Conservation (phyloP, 2,329 filamentous ascomycete species). For the Metarhizium robertsii region DNA sequence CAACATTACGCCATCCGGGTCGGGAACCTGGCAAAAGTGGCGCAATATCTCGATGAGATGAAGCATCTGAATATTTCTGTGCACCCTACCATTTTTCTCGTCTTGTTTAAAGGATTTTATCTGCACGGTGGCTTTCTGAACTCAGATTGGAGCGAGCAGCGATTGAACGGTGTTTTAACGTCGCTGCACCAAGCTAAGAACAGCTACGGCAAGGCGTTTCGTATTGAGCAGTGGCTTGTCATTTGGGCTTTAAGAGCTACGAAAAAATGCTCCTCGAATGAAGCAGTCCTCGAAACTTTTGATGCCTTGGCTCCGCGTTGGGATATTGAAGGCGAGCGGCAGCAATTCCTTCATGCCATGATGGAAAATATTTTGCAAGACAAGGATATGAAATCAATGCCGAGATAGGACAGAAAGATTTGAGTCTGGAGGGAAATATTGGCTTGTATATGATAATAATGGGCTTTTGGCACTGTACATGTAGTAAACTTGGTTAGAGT, state of each 20-base stretch:
- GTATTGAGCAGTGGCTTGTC: slow-evolving; percentile 51
- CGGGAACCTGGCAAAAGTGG: slow-evolving; percentile 64
- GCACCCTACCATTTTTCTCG: slow-evolving; percentile 68
- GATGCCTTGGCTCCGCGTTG: slow-evolving; percentile 38
- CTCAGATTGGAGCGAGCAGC: slow-evolving; percentile 61
- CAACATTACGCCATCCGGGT: slow-evolving; percentile 59
- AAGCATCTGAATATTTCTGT: slow-evolving; percentile 55
- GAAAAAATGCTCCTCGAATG: slow-evolving; percentile 43
- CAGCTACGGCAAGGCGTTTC: slow-evolving; percentile 33
- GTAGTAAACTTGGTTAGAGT: neutral
- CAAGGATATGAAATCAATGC: slow-evolving; percentile 18
- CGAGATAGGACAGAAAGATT: slow-evolving; percentile 15
- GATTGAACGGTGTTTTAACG: slow-evolving; percentile 59
- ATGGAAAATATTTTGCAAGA: slow-evolving; percentile 31
- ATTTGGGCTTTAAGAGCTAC: slow-evolving; percentile 56
- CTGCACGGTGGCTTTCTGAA: slow-evolving; percentile 55
- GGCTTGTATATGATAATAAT: neutral
- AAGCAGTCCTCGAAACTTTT: slow-evolving; percentile 46
- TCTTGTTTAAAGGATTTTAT: slow-evolving; percentile 75
- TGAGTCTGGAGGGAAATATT: neutral
- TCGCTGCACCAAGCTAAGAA: slow-evolving; percentile 52
- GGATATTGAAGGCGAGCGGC: slow-evolving; percentile 30
- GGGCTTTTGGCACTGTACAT: neutral
- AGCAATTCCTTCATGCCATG: slow-evolving; percentile 37
- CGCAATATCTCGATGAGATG: slow-evolving; percentile 74